Evolutionary conservation across 2,329 filamentous ascomycete genomes (phyloP).

Genomic region (Esteya vermicola): DNA sequence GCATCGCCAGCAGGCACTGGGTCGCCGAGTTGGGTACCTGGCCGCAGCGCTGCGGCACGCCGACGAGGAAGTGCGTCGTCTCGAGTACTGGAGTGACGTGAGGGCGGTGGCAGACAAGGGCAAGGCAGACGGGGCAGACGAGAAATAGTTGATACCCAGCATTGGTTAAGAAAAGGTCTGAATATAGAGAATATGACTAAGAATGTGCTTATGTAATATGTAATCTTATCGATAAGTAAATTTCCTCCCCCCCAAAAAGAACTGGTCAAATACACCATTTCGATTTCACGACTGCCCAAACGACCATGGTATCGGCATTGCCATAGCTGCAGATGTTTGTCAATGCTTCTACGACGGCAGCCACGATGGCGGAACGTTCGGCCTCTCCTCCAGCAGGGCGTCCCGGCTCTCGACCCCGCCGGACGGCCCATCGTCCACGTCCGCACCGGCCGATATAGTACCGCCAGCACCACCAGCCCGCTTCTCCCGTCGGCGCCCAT

Average conservation of each 20-base stretch:
- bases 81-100: slow-evolving; percentile 83
- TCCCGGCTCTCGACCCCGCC: too few species aligned
- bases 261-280: too few species aligned
- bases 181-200: too few species aligned
- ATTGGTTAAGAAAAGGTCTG: too few species aligned
- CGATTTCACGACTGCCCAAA: too few species aligned
- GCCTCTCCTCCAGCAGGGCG: slow-evolving; percentile 1
- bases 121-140: not conserved
- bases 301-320: slow-evolving; percentile 1
- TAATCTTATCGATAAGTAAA: too few species aligned
- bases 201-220: too few species aligned
- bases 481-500: not conserved
- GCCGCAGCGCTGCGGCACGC: slow-evolving; percentile 60
- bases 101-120: slow-evolving; percentile 46
- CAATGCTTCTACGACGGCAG: slow-evolving; percentile 7
- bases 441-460: too few species aligned
- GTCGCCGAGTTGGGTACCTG: slow-evolving; percentile 49
- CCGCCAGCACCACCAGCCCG: slow-evolving; percentile 1
- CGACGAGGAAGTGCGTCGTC: slow-evolving; percentile 62
- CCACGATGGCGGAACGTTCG: slow-evolving; percentile 5
- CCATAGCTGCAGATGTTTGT: slow-evolving; percentile 3
- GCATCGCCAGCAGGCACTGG: slow-evolving; percentile 1
- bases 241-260: too few species aligned
- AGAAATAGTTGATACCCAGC: too few species aligned
- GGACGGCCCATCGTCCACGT: too few species aligned